Conservation (phyloP, 768 basidiomycete genomes). For the Calocera viscosa region DNA sequence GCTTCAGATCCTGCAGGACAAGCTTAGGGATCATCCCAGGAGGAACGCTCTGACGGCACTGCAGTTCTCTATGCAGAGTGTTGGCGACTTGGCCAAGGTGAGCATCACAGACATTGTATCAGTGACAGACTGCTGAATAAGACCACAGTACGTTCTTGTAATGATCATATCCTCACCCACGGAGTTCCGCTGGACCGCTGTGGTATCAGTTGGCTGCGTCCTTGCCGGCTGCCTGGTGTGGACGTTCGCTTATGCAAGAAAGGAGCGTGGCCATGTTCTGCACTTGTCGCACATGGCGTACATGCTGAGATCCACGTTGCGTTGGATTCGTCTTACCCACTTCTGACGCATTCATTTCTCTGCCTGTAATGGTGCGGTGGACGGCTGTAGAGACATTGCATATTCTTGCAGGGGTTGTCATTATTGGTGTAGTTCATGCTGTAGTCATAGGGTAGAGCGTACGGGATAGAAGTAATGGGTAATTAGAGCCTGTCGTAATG, state of each 20-base stretch:
- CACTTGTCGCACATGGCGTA: constrained; percentile 15
- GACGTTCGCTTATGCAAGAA: constrained; percentile 15
- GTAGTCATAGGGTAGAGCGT: no score
- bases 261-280: constrained; percentile 22
- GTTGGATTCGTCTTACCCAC: not conserved
- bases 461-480: no score
- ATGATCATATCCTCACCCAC: constrained; percentile 28
- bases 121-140: constrained; percentile 16
- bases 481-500: not conserved
- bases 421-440: no score
- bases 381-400: not conserved
- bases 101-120: not conserved
- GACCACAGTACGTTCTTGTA: constrained; percentile 27
- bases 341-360: not conserved
- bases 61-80: constrained; percentile 31
- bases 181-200: constrained; percentile 28
- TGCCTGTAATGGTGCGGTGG: no score
- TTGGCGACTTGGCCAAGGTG: constrained; percentile 21
- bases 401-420: no score
- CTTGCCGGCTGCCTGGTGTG: constrained; percentile 19
- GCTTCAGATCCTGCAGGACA: constrained; percentile 37
- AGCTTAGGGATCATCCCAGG: constrained; percentile 34
- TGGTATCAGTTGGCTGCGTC: constrained; percentile 29
- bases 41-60: constrained; percentile 33
- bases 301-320: not conserved